Base-by-base conservation (phyloP, 352 stramenopile species). In the Phytophthora sojae region DNA sequence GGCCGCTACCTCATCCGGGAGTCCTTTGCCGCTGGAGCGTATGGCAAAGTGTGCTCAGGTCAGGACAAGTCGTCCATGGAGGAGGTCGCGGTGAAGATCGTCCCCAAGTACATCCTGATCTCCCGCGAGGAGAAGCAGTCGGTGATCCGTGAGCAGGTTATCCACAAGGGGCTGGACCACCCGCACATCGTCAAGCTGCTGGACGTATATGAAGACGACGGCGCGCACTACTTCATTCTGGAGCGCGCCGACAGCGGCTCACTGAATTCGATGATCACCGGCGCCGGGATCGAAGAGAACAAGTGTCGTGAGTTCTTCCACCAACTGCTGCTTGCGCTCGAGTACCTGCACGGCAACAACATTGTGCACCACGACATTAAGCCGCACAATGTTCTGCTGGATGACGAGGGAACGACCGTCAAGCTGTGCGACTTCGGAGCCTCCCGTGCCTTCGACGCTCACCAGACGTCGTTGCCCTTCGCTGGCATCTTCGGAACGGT, bases 361-460 rank as follows among this genome's bases (percentile, higher is more conserved):
- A 95, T 98, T 57, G 80, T 98, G 14, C 93, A 98, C 71, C 89
- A 95, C 54, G 93, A 98, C 70, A 91, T 98, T 58, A 97, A 98
- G 68, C 91, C 92, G 4, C 76, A 90, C 61, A 96, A 96, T 63
- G 71, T 96, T 14, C 60, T 96, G 39, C 62, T 96, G 26, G 79
- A 91, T 44, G 71, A 85, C 21, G 71, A 79, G 29, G 71, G 76
- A 42, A 61, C 45, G 21, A 73, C 55, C 26, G 74, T 95, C 26
- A 96, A 96, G 60, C 58, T 96, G 29, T 93, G 88, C 44, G 89
- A 96, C 65, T 96, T 96, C 76, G 89, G 89, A 19, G 86, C 86
- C n/a, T 92, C 89, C 8, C 79, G 87, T 25, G 87, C 90, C 15
- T 89, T 95, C 59, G 83, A 81, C 44, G 59, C 68, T 35, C 67